Evolutionary conservation across 2,329 filamentous ascomycete species (phyloP).

Genomic region (Dendrostoma leiphaemia): DNA sequence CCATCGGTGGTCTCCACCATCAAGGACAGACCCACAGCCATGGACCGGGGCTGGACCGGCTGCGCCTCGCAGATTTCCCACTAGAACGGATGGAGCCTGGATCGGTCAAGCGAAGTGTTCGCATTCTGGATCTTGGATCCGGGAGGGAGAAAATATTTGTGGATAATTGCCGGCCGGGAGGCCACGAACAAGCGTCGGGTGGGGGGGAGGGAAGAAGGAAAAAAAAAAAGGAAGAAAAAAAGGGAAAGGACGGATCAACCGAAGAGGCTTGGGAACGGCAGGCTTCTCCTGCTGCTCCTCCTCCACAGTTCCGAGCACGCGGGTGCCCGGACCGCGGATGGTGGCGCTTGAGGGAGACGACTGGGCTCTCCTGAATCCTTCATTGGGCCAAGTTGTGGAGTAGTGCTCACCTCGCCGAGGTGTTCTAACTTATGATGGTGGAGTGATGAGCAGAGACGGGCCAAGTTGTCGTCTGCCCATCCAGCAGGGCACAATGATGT

Average conservation of each 20-base stretch:
- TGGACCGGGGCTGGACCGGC: constrained; percentile 3
- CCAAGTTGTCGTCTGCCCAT: background rate
- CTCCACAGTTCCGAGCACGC: too few species aligned
- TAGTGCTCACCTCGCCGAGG: background rate
- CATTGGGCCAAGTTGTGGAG: background rate
- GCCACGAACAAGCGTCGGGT: too few species aligned
- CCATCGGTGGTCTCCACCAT: constrained; percentile 8
- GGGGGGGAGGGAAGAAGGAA: background rate
- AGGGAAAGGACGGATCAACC: background rate
- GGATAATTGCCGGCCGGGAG: constrained; percentile 7
- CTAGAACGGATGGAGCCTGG: too few species aligned
- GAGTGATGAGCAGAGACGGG: background rate
- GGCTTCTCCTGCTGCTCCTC: too few species aligned
- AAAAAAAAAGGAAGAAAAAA: background rate
- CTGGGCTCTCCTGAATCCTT: too few species aligned
- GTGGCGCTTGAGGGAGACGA: too few species aligned
- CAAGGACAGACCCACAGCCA: constrained; percentile 1
- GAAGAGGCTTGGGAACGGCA: too few species aligned
- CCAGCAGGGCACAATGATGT: too few species aligned
- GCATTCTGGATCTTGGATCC: constrained; percentile 1
- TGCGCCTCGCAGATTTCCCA: constrained; percentile 1
- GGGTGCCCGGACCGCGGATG: too few species aligned
- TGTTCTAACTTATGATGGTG: background rate
- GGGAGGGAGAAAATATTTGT: constrained; percentile 6
- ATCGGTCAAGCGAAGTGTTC: background rate